These are phyloP conservation scores for Pilatotrama ljubarskyi DNA, from an alignment of 768 basidiomycete species.

Conservation along the genomic window DNA sequence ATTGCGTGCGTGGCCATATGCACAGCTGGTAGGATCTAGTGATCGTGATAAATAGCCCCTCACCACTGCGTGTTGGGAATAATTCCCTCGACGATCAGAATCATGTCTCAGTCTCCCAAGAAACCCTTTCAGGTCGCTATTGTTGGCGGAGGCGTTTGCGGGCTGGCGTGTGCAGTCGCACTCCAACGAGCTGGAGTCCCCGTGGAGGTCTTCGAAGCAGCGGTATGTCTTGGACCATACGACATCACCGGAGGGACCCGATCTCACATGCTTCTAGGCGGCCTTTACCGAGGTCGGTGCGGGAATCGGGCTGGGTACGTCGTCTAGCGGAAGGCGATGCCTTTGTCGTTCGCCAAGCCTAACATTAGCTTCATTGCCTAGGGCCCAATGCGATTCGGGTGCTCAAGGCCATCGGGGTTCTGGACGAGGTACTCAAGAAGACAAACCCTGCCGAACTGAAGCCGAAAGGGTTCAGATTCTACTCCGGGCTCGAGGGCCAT, in stretches of 20 bases:
- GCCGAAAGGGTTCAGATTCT: slow-evolving; percentile 38
- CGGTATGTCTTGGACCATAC: slow-evolving; percentile 34
- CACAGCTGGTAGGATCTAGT: too few relatives aligned
- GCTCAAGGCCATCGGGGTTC: slow-evolving; percentile 44
- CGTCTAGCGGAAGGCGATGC: too few relatives aligned
- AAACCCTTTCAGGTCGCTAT: slow-evolving; percentile 47
- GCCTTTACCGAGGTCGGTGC: slow-evolving; percentile 55
- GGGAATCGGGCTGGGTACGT: slow-evolving; percentile 51
- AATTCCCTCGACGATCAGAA: too few relatives aligned
- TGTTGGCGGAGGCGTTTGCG: slow-evolving; percentile 57
- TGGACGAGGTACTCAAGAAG: slow-evolving; percentile 42
- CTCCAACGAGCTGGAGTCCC: slow-evolving; percentile 44
- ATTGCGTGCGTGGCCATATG: too few relatives aligned
- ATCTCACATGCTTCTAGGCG: slow-evolving; percentile 32
- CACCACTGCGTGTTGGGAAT: too few relatives aligned
- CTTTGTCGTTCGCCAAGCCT: neutral
- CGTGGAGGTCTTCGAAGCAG: slow-evolving; percentile 54
- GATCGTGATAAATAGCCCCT: too few relatives aligned
- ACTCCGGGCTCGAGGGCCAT: slow-evolving; percentile 44
- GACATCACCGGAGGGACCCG: neutral
- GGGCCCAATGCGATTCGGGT: slow-evolving; percentile 53
- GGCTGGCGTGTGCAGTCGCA: slow-evolving; percentile 49
- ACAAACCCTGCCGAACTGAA: slow-evolving; percentile 37
- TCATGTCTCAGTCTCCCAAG: neutral
- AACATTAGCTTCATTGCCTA: slow-evolving; percentile 19